Evolutionary conservation across 345 rosid species (phyloP), one percentile per base, ranked within the genome.

Genomic region (Heritiera littoralis): DNA sequence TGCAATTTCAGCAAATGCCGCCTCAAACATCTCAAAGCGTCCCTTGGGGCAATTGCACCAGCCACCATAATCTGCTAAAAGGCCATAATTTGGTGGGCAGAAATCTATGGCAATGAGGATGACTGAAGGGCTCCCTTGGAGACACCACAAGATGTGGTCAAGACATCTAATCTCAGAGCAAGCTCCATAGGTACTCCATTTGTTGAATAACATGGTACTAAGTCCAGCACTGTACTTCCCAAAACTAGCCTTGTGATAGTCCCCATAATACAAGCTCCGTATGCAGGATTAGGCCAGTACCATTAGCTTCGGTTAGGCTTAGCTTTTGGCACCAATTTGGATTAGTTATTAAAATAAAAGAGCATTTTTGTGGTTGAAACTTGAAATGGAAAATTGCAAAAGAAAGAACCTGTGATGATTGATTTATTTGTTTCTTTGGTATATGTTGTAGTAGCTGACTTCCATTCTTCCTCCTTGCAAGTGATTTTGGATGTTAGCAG

Each of bases 261-360:
- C 97, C 64, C 97, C 97, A 78, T 89, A 93, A 97, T 97, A 83
- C 97, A 94, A 74, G 98, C 98, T 67, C 98, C 98, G 78, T 88
- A 97, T 93, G 86, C 83, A 76, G 79, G 32, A 81, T 48, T 51
- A 76, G 76, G 71, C 48, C 81, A 60, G 2, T 45, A 38, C n/a
- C 69, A 18, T n/a, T 38, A 54, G 48, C 30, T 55, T 75, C 2
- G 30, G 5, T 12, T 65, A 35, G 1, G 5, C 3, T 18, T 32
- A 64, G 18, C 15, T 28, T 15, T 28, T 20, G 28, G 20, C 18
- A 55, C 8, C 23, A 56, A 17, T 76, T 52, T 48, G 20, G 46
- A 30, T n/a, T 61, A 30, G 7, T 4, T 32, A 4, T 23, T 5
- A 72, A 45, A 49, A 77, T 54, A 71, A 75, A 76, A 55, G 58